Evolutionary conservation across 108 stramenopile species (phyloP), one percentile per base, ranked within the genome.

Genomic region (Bacterosira constricta): DNA sequence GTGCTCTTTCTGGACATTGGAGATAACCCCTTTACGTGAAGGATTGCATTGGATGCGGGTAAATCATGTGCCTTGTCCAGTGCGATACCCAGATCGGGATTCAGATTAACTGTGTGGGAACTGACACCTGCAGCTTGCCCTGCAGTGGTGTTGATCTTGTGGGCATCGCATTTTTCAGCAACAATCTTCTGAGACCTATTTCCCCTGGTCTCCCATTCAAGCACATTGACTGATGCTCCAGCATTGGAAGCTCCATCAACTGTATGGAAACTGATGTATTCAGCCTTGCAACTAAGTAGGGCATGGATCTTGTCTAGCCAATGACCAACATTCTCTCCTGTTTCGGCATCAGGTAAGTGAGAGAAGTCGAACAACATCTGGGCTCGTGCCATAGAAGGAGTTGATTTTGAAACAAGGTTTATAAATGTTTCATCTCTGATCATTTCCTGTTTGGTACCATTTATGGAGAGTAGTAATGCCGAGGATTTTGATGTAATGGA

Each of bases 41-140:
- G 39, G 57, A 31, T 38, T 45, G 0, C 30, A 5, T 7, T 17
- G n/a, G 9, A 69, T 9, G 4, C 41, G 2, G 4, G 27, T 23
- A 1, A 69, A 26, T 7, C 27, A 29, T 69, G 69, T 0, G 59
- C 15, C 7, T 45, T 38, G 11, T 15, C 45, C 8, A 58, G 39
- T 36, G 56, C 7, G 5, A 4, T 21, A 13, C 57, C 57, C 7
- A 58, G 39, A 5, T 35, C 52, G 3, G 69, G 50, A 44, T 69
- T 69, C 23, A 68, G 51, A 26, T 68, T 68, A 32, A 47, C 46
- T 18, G 11, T 37, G 13, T 68, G 41, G 9, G 23, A 23, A 34
- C 66, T 68, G 1, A 31, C 35, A 2, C 66, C 66, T 4, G 66
- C 54, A 39, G 66, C 52, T n/a, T n/a, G n/a, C n/a, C n/a, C n/a